Conservation (phyloP, 1,284 basidiomycete genomes). For the Cryptococcus sp. region DNA sequence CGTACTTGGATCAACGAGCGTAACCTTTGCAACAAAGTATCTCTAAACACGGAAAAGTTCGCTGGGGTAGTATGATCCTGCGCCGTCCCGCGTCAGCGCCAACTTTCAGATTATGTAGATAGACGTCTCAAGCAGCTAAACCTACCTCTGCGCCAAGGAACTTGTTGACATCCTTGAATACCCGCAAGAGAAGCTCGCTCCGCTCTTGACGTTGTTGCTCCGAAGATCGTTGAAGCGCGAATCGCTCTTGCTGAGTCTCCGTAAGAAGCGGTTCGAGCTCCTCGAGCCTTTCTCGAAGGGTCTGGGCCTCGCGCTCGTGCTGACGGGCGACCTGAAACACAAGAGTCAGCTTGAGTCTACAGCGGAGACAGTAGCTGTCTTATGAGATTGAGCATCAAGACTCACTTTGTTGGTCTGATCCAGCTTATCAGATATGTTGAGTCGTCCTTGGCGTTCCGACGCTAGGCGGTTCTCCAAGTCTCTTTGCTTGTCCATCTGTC, state of each 20-base stretch:
- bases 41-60: conserved; percentile 85
- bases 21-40: conserved; percentile 85
- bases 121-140: conserved; percentile 16
- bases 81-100: background rate
- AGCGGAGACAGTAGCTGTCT: no score
- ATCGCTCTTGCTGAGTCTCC: conserved; percentile 76
- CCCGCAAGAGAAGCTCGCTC: conserved; percentile 84
- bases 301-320: conserved; percentile 66
- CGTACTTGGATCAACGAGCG: conserved; percentile 81
- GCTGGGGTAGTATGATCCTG: conserved; percentile 55
- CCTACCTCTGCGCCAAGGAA: conserved; percentile 85
- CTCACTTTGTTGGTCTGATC: conserved; percentile 63
- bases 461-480: conserved; percentile 75
- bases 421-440: conserved; percentile 84
- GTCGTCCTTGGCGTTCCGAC: conserved; percentile 75
- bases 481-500: conserved; percentile 68
- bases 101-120: background rate
- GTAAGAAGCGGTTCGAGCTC: conserved; percentile 79
- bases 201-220: conserved; percentile 88
- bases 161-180: conserved; percentile 94
- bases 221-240: conserved; percentile 74
- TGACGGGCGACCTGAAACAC: conserved; percentile 57
- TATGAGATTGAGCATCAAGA: background rate
- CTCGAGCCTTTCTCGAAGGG: conserved; percentile 63
- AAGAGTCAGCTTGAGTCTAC: no score